Base-by-base conservation (phyloP, 176 grass and related monocot genomes). In the Alloteropsis semialata region DNA sequence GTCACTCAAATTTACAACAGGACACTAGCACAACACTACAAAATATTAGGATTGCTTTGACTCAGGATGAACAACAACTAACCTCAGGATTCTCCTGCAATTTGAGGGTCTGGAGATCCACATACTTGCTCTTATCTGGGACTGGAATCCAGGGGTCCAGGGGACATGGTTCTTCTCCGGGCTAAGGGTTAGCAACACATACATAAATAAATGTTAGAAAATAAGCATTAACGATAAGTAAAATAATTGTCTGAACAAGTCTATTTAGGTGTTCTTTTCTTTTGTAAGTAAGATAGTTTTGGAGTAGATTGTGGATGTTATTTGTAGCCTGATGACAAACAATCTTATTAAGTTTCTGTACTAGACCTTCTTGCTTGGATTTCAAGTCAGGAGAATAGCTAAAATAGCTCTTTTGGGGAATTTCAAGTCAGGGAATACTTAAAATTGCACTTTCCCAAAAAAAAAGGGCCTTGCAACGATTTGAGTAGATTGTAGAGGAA, bases 101-200 rank as follows among this genome's bases (percentile, higher is more conserved):
- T 56, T 99, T 99, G 53, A 99, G 82, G 34, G 96, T 96, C 76
- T 96, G 96, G 9, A 99, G 89, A 78, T 99, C 93, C 21, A 99
- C 96, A 87, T 99, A 99, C 68, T 96, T 99, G 91, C 96, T 96
- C 85, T 99, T 99, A 64, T 96, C 96, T n/a, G 96, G 96, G 32
- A 92, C 87, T 22, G 90, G 80, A 76, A 99, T 96, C 96, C 96
- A 99, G 50, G 96, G 96, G 73, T 98, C 91, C 65, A 98, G 59
- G 10, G 96, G 96, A 10, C 96, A 99, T 48, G 91, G 87, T 38
- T 99, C 96, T 90, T 99, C 96, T 80, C 93, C 96, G 72, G 92
- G 82, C 96, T 96, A 80, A 32, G 19, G 69, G 30, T 84, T 70
- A 84, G 28, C 33, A 56, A 25, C 39, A 66, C 15, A 82, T 61